phyloP scores from a whole-genome alignment of 805 yeast genomes.

The Yarrowia yakushimensis region DNA sequence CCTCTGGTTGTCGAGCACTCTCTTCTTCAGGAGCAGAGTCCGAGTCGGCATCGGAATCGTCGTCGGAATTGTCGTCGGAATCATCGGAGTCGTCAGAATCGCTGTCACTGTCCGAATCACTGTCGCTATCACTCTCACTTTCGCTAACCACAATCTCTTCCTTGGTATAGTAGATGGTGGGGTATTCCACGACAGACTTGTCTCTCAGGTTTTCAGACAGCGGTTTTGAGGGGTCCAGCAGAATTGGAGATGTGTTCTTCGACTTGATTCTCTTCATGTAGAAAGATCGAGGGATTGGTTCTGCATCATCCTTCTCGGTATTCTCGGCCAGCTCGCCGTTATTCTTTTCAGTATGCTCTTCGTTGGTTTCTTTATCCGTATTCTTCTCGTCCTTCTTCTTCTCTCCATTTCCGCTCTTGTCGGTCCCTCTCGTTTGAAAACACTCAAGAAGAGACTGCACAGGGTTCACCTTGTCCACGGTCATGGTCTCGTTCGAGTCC shows the following conservation, averaged over 20 bases:
- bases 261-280: conserved; percentile 30
- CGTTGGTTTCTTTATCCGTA: neutral
- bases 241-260: conserved; percentile 23
- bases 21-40: conserved; percentile 17
- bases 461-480: conserved; percentile 5
- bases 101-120: conserved; percentile 26
- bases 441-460: conserved; percentile 26
- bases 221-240: conserved; percentile 30
- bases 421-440: neutral
- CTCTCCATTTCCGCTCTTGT: neutral
- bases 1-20: neutral
- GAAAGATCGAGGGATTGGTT: neutral
- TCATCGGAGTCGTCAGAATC: neutral
- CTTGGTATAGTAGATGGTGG: conserved; percentile 48
- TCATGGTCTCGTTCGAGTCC: conserved; percentile 36
- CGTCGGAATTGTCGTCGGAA: neutral
- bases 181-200: conserved; percentile 69
- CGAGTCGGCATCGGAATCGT: neutral
- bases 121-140: conserved; percentile 8
- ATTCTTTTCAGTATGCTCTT: neutral
- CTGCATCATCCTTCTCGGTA: neutral
- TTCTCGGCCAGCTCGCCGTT: neutral
- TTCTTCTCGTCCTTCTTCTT: neutral
- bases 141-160: conserved; percentile 28
- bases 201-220: conserved; percentile 53